phyloP scores from a whole-genome alignment of 2,329 filamentous ascomycete genomes.

The Diaporthe destruens region DNA sequence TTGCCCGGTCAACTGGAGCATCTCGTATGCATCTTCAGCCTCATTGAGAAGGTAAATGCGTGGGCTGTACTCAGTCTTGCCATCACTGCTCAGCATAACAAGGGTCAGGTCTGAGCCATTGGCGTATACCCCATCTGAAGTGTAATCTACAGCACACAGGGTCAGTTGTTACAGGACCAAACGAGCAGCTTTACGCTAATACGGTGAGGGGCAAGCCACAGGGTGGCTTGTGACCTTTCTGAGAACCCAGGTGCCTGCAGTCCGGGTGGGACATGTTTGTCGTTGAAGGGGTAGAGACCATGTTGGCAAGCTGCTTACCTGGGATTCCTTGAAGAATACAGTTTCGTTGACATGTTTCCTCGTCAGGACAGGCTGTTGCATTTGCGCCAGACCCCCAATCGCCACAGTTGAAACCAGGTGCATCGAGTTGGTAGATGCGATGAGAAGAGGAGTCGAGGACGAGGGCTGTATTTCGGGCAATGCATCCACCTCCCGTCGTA shows the following conservation, averaged over 20 bases:
- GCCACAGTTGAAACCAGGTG: constrained; percentile 50
- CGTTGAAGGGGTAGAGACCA: too few relatives aligned
- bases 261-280: too few relatives aligned
- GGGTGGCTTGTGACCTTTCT: too few relatives aligned
- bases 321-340: constrained; percentile 65
- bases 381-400: constrained; percentile 54
- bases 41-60: constrained; percentile 69
- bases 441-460: constrained; percentile 64
- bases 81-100: constrained; percentile 47
- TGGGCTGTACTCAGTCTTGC: constrained; percentile 49
- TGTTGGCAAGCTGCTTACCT: too few relatives aligned
- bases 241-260: too few relatives aligned
- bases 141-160: constrained; percentile 54
- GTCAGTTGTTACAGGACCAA: too few relatives aligned
- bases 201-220: too few relatives aligned
- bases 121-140: constrained; percentile 50
- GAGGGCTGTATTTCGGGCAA: constrained; percentile 59
- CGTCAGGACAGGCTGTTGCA: constrained; percentile 61
- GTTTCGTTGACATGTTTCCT: constrained; percentile 64
- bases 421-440: constrained; percentile 57
- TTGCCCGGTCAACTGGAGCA: constrained; percentile 68
- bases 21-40: constrained; percentile 67
- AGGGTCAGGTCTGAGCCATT: constrained; percentile 50
- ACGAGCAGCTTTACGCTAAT: too few relatives aligned
- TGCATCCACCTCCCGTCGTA: constrained; percentile 63